phyloP scores from a whole-genome alignment of 495 filamentous ascomycete species.

The Annulohypoxylon nitens region DNA sequence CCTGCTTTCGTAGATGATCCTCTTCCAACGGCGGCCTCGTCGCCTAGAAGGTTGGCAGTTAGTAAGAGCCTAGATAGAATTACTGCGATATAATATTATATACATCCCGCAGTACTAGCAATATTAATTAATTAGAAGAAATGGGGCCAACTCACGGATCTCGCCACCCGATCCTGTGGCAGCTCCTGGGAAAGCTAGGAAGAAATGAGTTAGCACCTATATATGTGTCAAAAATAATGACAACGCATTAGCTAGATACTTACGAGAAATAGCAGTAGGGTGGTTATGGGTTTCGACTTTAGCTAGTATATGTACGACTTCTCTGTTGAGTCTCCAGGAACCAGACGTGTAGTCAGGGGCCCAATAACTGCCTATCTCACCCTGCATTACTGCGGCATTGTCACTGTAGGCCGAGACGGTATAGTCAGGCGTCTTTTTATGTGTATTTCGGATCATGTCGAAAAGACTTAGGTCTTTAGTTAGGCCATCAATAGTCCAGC shows the following conservation, averaged over 20 bases:
- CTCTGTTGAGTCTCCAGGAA: constrained; percentile 88
- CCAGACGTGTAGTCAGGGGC: constrained; percentile 86
- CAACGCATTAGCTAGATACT: constrained; percentile 1
- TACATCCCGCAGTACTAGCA: not conserved
- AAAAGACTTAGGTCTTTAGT: constrained; percentile 84
- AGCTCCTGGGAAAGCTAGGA: constrained; percentile 74
- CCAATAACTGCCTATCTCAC: constrained; percentile 81
- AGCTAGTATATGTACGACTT: constrained; percentile 86
- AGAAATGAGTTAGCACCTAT: constrained; percentile 11
- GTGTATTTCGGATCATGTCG: constrained; percentile 94
- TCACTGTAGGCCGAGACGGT: constrained; percentile 97
- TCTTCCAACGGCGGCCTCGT: constrained; percentile 93
- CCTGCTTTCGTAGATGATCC: constrained; percentile 95
- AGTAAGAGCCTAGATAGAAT: not conserved
- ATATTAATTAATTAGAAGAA: not conserved
- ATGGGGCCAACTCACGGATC: constrained; percentile 65
- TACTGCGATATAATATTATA: not conserved
- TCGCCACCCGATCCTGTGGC: constrained; percentile 96
- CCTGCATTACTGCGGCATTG: constrained; percentile 93
- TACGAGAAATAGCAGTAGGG: constrained; percentile 89
- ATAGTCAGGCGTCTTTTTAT: constrained; percentile 78
- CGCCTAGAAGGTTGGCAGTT: constrained; percentile 50
- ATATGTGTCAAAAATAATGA: not conserved
- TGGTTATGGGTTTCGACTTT: constrained; percentile 99
- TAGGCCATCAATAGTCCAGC: constrained; percentile 95